Percentiles rank a stretch among this genome's conserved stretches.
phyloP scores from a whole-genome alignment of 352 stramenopile genomes.

The Globisporangium carolinianum region DNA sequence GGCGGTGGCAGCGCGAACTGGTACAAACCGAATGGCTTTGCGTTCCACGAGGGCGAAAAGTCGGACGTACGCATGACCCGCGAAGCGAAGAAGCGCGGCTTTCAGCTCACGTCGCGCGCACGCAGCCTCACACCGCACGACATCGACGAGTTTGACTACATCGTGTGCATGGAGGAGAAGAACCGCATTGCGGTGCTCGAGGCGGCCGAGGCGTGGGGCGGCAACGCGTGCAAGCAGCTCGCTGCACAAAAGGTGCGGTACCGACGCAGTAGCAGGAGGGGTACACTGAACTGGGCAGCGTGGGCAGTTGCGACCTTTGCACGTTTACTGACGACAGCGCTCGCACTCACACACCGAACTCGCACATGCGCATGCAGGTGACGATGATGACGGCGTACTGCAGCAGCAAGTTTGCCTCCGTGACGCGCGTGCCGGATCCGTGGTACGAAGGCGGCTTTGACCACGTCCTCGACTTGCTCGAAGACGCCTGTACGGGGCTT shows the following conservation, averaged over 20 bases:
- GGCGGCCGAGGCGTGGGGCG: conserved; percentile 78
- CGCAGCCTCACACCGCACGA: conserved; percentile 65
- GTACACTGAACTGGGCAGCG: too few relatives aligned
- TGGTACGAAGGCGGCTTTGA: conserved; percentile 90
- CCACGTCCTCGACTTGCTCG: conserved; percentile 82
- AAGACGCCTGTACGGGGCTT: conserved; percentile 80
- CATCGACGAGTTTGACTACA: conserved; percentile 81
- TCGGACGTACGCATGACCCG: conserved; percentile 81
- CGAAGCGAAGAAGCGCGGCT: conserved; percentile 79
- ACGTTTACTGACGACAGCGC: not conserved
- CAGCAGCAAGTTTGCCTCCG: conserved; percentile 42
- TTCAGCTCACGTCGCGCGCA: conserved; percentile 71
- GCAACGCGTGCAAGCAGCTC: conserved; percentile 32
- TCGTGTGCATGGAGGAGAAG: conserved; percentile 87
- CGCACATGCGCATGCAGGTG: conserved; percentile 25
- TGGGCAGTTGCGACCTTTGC: not conserved
- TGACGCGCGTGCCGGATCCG: conserved; percentile 64
- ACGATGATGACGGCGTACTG: conserved; percentile 84
- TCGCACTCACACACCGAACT: not conserved
- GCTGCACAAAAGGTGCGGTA: conserved; percentile 44
- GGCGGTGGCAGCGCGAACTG: conserved; percentile 72
- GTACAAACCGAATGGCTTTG: conserved; percentile 74
- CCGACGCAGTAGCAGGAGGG: too few relatives aligned
- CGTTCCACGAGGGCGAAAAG: conserved; percentile 84
- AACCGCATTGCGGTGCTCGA: conserved; percentile 81